A percentile compares a stretch with the other conserved stretches of the same genome.
Conservation (phyloP, 106 monocot species). For the Dendrobium chrysotoxum region DNA sequence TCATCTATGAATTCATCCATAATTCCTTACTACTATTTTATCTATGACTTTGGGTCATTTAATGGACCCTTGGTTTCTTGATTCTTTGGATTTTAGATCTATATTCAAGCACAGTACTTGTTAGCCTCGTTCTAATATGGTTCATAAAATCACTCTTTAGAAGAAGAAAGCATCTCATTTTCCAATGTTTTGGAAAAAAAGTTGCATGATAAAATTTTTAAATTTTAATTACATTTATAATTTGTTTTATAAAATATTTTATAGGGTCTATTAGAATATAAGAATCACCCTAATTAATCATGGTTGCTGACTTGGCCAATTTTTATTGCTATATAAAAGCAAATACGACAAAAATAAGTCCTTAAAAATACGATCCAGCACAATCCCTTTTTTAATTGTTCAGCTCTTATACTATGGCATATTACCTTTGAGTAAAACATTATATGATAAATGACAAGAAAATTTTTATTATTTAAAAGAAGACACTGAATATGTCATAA, state of each 20-base stretch:
- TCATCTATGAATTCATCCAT: too few species aligned
- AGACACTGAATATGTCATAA: not conserved
- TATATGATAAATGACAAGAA: not conserved
- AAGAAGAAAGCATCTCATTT: not conserved
- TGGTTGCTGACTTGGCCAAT: not conserved
- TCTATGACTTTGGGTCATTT: not conserved
- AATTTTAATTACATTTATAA: not conserved
- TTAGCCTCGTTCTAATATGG: not conserved
- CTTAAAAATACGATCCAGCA: not conserved
- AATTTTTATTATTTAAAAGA: not conserved
- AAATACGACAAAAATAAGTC: not conserved
- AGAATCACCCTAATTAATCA: not conserved
- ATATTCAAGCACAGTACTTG: not conserved
- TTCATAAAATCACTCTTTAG: not conserved
- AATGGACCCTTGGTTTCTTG: not conserved
- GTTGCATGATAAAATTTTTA: not conserved
- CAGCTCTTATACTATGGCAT: not conserved
- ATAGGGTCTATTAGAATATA: not conserved
- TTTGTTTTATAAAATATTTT: not conserved
- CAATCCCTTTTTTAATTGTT: not conserved
- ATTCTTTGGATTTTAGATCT: not conserved
- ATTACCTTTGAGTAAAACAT: not conserved
- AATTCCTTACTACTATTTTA: not conserved
- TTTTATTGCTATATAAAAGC: not conserved
- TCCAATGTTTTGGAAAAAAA: not conserved